These are phyloP conservation scores for Pestalotiopsis sp. DNA, from an alignment of 2,329 filamentous ascomycete species.

Conservation along the genomic window DNA sequence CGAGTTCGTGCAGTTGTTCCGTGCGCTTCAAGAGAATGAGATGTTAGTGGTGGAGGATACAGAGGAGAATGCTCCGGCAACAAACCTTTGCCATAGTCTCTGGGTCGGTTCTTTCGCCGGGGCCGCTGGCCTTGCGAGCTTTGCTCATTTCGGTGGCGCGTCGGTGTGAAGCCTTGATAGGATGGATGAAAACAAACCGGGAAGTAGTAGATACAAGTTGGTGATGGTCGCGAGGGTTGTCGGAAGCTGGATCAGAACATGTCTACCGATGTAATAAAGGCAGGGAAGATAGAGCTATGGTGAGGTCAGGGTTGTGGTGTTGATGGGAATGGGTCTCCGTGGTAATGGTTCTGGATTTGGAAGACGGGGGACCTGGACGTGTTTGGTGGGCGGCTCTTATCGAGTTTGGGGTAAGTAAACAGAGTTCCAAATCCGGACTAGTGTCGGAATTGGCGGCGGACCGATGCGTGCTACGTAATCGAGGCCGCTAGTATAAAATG, in stretches of 20 bases:
- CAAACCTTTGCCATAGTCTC: conserved; percentile 37
- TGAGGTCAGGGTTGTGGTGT: not conserved
- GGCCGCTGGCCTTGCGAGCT: conserved; percentile 25
- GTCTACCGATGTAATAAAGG: not conserved
- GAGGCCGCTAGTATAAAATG: not conserved
- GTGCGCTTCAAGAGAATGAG: conserved; percentile 38
- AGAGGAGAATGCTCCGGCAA: not conserved
- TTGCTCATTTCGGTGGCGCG: conserved; percentile 22
- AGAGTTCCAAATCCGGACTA: conserved; percentile 21
- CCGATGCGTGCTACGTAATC: conserved; percentile 1
- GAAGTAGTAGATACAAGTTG: not conserved
- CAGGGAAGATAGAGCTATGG: not conserved
- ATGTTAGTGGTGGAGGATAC: not conserved
- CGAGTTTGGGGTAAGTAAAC: conserved; percentile 22
- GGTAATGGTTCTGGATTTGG: conserved; percentile 6
- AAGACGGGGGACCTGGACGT: conserved; percentile 17
- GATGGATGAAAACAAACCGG: not conserved
- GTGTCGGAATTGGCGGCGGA: conserved; percentile 11
- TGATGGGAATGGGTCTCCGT: not conserved
- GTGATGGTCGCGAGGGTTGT: not conserved
- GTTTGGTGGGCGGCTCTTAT: conserved; percentile 19
- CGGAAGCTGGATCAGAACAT: not conserved
- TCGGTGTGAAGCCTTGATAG: not conserved
- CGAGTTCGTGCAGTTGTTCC: conserved; percentile 56
- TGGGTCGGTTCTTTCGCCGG: conserved; percentile 33